A percentile compares a stretch with the other conserved stretches of the same genome.
These are phyloP conservation scores for Tolypocladium cylindrosporum DNA, from an alignment of 2,329 filamentous ascomycete genomes.

Conservation along the genomic window DNA sequence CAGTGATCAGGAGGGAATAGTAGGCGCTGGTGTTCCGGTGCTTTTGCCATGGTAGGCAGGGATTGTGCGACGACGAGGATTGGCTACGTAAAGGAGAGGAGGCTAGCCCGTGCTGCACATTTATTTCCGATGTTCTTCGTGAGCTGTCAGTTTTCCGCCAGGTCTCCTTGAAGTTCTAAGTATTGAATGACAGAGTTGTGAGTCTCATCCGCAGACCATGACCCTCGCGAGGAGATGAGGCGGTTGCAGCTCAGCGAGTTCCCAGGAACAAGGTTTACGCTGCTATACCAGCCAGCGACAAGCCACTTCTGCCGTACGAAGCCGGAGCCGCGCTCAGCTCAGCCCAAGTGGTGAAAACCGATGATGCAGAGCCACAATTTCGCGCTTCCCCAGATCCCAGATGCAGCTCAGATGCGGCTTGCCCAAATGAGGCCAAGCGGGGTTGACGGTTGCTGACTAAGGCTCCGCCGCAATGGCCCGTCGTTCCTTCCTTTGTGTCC, in stretches of 20 bases:
- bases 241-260: not conserved
- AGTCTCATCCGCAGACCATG: not conserved
- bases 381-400: not conserved
- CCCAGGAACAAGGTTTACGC: not conserved
- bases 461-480: not conserved
- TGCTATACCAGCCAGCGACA: not conserved
- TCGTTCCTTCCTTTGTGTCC: not conserved
- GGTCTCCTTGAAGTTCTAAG: not conserved
- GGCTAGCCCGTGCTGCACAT: not conserved
- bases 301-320: not conserved
- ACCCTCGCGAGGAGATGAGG: not conserved
- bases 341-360: not conserved
- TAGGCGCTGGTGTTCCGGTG: not conserved
- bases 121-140: too few species aligned
- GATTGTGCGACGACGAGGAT: not conserved
- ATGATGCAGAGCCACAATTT: not conserved
- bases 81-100: not conserved
- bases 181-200: not conserved
- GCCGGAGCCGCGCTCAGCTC: not conserved
- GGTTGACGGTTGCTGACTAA: not conserved
- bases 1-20: not conserved
- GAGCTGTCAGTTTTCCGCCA: not conserved
- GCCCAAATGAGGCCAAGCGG: not conserved
- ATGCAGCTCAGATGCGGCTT: not conserved
- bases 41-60: not conserved